Evolutionary conservation across 2,329 filamentous ascomycete species (phyloP).

Genomic region (Rasamsonia emersonii): DNA sequence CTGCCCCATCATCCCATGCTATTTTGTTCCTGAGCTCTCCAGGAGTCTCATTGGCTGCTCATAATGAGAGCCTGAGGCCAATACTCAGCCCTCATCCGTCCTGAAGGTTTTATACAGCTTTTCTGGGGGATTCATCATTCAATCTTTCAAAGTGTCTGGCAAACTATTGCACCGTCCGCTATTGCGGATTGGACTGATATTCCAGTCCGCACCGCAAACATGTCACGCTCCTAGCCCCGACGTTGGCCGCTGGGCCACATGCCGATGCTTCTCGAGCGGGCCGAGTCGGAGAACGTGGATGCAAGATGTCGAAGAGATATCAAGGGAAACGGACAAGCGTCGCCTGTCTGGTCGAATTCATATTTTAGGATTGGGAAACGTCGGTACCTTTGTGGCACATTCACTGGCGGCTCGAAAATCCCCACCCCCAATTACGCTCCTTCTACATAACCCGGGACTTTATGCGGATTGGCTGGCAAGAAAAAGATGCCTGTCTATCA

Average conservation of each 20-base stretch:
- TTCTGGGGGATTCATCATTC: too few species aligned
- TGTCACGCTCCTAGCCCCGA: constrained; percentile 5
- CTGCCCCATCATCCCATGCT: too few species aligned
- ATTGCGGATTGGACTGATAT: constrained; percentile 3
- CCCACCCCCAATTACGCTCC: constrained; percentile 66
- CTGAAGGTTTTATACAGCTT: too few species aligned
- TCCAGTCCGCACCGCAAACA: constrained; percentile 6
- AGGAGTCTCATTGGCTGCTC: background rate
- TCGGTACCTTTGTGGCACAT: constrained; percentile 71
- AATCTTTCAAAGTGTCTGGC: constrained; percentile 2
- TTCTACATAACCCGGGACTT: constrained; percentile 54
- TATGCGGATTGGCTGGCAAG: constrained; percentile 25
- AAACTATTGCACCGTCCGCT: constrained; percentile 1
- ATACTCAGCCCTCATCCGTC: too few species aligned
- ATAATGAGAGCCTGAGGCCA: background rate
- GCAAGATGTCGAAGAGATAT: constrained; percentile 17
- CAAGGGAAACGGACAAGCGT: constrained; percentile 10
- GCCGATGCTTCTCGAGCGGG: constrained; percentile 14
- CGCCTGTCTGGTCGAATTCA: constrained; percentile 51
- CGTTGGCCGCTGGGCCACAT: background rate
- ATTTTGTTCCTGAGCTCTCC: too few species aligned
- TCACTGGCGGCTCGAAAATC: constrained; percentile 54
- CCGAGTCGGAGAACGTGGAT: constrained; percentile 13
- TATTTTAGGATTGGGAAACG: constrained; percentile 70
- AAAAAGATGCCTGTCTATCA: constrained; percentile 26